These are phyloP conservation scores for Acanthamoeba healyi DNA, from an alignment of 208 protist genomes.

Conservation along the genomic window DNA sequence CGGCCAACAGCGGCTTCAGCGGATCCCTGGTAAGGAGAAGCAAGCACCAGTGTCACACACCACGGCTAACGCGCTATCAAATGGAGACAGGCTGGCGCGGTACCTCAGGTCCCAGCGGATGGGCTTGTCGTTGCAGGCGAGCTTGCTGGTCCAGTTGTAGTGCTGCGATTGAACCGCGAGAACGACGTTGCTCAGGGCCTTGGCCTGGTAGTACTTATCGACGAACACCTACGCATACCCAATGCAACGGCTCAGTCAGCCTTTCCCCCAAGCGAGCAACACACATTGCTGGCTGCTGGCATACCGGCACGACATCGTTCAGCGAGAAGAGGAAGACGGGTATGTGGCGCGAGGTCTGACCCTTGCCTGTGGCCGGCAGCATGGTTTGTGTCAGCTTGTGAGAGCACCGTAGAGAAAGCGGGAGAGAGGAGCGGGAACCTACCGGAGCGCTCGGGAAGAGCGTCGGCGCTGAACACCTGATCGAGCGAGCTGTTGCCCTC, in stretches of 20 bases:
- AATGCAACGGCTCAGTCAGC: too few species aligned
- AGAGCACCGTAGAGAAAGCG: too few species aligned
- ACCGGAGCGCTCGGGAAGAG: not conserved
- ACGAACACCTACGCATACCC: too few species aligned
- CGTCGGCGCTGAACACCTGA: too few species aligned
- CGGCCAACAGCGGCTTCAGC: not conserved
- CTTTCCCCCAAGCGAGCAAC: too few species aligned
- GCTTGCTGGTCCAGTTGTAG: not conserved
- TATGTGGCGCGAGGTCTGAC: not conserved
- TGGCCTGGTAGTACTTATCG: slow-evolving; percentile 60
- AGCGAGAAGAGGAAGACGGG: slow-evolving; percentile 55
- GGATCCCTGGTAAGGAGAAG: too few species aligned
- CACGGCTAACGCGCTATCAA: too few species aligned
- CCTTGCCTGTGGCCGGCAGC: too few species aligned
- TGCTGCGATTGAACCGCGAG: not conserved
- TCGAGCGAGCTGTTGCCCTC: not conserved
- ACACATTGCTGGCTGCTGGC: too few species aligned
- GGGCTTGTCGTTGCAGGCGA: slow-evolving; percentile 25
- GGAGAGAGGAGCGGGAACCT: too few species aligned
- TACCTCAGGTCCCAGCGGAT: slow-evolving; percentile 36
- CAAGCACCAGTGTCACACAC: too few species aligned
- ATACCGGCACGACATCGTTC: slow-evolving; percentile 7
- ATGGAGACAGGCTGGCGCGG: not conserved
- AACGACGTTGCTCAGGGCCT: slow-evolving; percentile 18
- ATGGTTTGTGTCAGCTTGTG: too few species aligned